phyloP scores from a whole-genome alignment of 2,329 filamentous ascomycete species.

The Ceratocystis cubensis region DNA sequence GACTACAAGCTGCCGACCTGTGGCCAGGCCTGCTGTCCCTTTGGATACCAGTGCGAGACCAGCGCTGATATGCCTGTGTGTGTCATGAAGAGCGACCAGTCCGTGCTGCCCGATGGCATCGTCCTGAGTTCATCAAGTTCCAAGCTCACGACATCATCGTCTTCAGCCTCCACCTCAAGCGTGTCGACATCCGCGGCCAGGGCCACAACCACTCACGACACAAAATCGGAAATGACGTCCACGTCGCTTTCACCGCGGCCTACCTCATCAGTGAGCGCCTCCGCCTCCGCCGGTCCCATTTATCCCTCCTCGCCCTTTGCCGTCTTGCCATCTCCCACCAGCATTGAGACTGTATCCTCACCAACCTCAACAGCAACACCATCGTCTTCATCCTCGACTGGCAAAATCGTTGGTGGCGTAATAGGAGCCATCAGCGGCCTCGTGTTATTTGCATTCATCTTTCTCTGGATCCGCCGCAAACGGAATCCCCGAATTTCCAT shows the following conservation, averaged over 20 bases:
- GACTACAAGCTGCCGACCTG: slow-evolving; percentile 45
- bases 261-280: slow-evolving; percentile 21
- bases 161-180: slow-evolving; percentile 21
- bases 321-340: slow-evolving; percentile 1
- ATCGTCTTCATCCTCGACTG: slow-evolving; percentile 25
- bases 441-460: slow-evolving; percentile 31
- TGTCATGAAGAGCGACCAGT: slow-evolving; percentile 40
- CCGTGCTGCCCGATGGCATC: slow-evolving; percentile 27
- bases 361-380: slow-evolving; percentile 1
- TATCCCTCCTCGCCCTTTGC: background rate
- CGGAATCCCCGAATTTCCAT: slow-evolving; percentile 23
- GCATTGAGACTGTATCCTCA: background rate
- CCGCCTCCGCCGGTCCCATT: background rate
- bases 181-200: slow-evolving; percentile 23
- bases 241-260: background rate
- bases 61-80: slow-evolving; percentile 31
- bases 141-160: slow-evolving; percentile 15
- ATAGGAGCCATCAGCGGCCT: slow-evolving; percentile 35
- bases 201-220: slow-evolving; percentile 22
- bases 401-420: slow-evolving; percentile 37
- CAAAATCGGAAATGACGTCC: slow-evolving; percentile 24
- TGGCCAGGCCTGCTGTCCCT: slow-evolving; percentile 53
- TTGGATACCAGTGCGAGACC: slow-evolving; percentile 51
- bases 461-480: slow-evolving; percentile 31
- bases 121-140: slow-evolving; percentile 23